phyloP scores from a whole-genome alignment of 2,329 filamentous ascomycete genomes.

The Bertia moriformis region DNA sequence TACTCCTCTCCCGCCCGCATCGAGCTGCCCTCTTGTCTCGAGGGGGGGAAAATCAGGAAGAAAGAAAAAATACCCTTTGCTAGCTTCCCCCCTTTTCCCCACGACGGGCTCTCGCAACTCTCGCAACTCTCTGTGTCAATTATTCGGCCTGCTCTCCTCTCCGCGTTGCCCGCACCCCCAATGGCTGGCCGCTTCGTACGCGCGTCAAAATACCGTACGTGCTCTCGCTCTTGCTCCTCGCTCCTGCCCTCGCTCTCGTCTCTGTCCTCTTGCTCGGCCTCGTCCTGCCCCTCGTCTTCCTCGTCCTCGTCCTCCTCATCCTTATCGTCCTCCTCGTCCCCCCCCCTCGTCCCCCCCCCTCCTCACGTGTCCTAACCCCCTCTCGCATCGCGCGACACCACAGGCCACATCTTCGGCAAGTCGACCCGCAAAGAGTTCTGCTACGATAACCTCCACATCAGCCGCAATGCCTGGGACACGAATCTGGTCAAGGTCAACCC shows the following conservation, averaged over 20 bases:
- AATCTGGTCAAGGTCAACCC: slow-evolving; percentile 97
- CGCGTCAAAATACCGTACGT: slow-evolving; percentile 55
- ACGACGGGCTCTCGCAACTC: too few species aligned
- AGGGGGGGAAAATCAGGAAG: too few species aligned
- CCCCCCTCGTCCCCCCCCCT: slow-evolving; percentile 4
- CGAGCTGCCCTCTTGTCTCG: too few species aligned
- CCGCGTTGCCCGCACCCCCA: too few species aligned
- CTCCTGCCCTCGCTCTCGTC: slow-evolving; percentile 2
- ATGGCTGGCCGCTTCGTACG: slow-evolving; percentile 55
- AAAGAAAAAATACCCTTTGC: too few species aligned
- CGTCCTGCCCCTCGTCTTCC: background rate
- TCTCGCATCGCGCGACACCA: too few species aligned
- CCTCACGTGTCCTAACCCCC: background rate
- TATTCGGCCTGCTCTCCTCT: too few species aligned
- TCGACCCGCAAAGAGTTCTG: slow-evolving; percentile 91
- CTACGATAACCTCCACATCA: slow-evolving; percentile 96
- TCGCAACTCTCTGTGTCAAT: too few species aligned
- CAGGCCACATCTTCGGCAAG: slow-evolving; percentile 97
- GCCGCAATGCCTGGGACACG: slow-evolving; percentile 97
- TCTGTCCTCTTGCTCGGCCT: background rate
- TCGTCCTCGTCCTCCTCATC: background rate
- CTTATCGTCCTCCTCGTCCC: too few species aligned
- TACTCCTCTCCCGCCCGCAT: too few species aligned
- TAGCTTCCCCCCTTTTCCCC: too few species aligned
- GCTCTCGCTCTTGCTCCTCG: background rate